Conservation (phyloP, 2,329 filamentous ascomycete species). For the Phialocephala subalpina region DNA sequence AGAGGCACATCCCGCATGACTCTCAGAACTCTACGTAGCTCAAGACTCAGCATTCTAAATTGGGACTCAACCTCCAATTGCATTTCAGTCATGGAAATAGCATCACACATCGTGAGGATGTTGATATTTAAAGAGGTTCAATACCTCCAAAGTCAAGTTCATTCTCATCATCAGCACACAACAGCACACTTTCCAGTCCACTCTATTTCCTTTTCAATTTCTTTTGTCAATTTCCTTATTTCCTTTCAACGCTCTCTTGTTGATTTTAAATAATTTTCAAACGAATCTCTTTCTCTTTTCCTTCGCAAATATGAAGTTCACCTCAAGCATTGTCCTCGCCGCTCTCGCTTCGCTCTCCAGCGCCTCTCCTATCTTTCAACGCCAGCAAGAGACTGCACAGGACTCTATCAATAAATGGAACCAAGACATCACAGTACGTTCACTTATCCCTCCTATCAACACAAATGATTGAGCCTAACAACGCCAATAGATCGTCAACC, state of each 20-base stretch:
- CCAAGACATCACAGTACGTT: not conserved
- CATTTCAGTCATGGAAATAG: not conserved
- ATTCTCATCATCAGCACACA: not conserved
- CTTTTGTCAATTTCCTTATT: conserved; percentile 1
- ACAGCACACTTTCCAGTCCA: not conserved
- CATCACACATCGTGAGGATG: not conserved
- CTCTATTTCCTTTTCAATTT: conserved; percentile 6
- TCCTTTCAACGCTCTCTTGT: conserved; percentile 1
- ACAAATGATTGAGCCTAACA: not conserved
- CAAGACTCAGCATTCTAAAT: not conserved
- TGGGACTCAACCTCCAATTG: not conserved
- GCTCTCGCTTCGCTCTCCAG: not conserved
- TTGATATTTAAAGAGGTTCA: not conserved
- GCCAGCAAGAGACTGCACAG: not conserved
- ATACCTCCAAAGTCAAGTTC: not conserved
- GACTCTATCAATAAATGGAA: conserved; percentile 5
- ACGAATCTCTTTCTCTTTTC: not conserved
- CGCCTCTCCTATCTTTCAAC: conserved; percentile 5
- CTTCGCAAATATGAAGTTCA: conserved; percentile 1
- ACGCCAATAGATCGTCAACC: not conserved
- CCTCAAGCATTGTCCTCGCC: not conserved
- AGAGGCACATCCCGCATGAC: not conserved
- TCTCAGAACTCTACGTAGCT: not conserved
- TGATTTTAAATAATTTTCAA: not conserved
- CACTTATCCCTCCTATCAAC: not conserved